Base-by-base conservation (phyloP, 345 rosid species). In the Populus euphratica region DNA sequence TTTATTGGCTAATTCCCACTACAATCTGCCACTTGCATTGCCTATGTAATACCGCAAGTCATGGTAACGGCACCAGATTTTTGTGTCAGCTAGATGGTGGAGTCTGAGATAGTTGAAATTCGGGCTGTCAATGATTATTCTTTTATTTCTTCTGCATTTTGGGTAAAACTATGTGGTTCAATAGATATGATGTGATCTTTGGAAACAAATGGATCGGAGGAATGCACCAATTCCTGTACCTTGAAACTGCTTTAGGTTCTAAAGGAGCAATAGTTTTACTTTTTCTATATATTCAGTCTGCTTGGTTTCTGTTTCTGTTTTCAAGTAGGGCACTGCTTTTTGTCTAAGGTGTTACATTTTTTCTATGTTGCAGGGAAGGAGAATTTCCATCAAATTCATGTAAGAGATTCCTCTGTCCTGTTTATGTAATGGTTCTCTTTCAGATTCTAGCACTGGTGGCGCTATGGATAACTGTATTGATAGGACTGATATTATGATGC, bases 361-460 rank as follows among this genome's bases (percentile, higher is more conserved):
- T 66, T 10, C 20, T 71, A 68, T 68, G 52, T 83, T 81, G 76
- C 90, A 96, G 99, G 83, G 97, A 96, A 79, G 96, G 87, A 35
- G 99, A 93, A 69, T 91, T 93, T 82, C 79, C 93, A 23, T 76
- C 96, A 25, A 85, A 85, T 77, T 81, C 97, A 81, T 96, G 99
- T 96, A 92, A 92, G 94, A 52, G 67, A 81, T 66, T 63, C 14
- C 63, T 77, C 59, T 54, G 64, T 79, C n/a, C 77, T 77, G 44
- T 78, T 69, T 77, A 44, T 62, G 12, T 67, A 69, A n/a, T 76
- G 79, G 20, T 79, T 63, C 67, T 39, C 49, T 27, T 36, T 62
- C 69, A 38, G 76, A 54, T 72, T 54, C 5, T 25, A 23, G 29
- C 5, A 39, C 62, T n/a, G 79, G n/a, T 56, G 71, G 41, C 20